These are phyloP conservation scores for Huntiella abstrusa DNA, from an alignment of 2,329 filamentous ascomycete species.

Conservation along the genomic window DNA sequence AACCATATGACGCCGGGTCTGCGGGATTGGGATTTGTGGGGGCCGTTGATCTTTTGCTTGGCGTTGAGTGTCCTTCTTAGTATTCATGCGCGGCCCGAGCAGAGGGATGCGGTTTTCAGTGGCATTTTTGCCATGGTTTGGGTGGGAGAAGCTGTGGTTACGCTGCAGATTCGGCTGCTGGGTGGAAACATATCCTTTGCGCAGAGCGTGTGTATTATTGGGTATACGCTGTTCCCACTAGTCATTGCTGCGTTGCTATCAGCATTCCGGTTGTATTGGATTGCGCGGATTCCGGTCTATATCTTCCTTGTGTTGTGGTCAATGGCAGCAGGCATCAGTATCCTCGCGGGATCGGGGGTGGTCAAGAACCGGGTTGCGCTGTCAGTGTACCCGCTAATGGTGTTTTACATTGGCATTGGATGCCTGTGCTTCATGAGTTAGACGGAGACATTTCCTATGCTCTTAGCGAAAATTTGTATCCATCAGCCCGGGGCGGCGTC, in stretches of 20 bases:
- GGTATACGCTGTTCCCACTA: conserved; percentile 91
- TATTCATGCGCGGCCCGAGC: conserved; percentile 56
- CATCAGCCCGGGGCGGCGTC: too few species aligned
- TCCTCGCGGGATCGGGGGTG: conserved; percentile 85
- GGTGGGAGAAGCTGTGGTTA: conserved; percentile 92
- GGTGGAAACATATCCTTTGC: conserved; percentile 97
- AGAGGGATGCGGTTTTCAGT: conserved; percentile 80
- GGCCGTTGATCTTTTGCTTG: conserved; percentile 84
- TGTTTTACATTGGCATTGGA: conserved; percentile 85
- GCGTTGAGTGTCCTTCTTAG: conserved; percentile 75
- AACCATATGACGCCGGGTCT: conserved; percentile 74
- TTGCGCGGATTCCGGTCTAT: conserved; percentile 80
- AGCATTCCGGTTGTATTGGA: conserved; percentile 57
- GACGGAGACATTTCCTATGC: conserved; percentile 6
- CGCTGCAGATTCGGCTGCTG: conserved; percentile 89
- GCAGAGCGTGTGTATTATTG: conserved; percentile 93
- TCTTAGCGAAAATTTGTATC: too few species aligned
- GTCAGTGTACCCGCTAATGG: conserved; percentile 83
- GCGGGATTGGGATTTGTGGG: conserved; percentile 97
- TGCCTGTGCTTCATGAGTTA: conserved; percentile 96
- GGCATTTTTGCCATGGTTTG: conserved; percentile 94
- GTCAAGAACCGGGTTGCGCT: conserved; percentile 86
- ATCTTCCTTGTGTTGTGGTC: conserved; percentile 80
- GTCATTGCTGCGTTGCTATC: conserved; percentile 85
- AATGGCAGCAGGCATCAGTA: conserved; percentile 85